phyloP scores from a whole-genome alignment of 176 grass and related monocot species.

The Pontederia paniculata region DNA sequence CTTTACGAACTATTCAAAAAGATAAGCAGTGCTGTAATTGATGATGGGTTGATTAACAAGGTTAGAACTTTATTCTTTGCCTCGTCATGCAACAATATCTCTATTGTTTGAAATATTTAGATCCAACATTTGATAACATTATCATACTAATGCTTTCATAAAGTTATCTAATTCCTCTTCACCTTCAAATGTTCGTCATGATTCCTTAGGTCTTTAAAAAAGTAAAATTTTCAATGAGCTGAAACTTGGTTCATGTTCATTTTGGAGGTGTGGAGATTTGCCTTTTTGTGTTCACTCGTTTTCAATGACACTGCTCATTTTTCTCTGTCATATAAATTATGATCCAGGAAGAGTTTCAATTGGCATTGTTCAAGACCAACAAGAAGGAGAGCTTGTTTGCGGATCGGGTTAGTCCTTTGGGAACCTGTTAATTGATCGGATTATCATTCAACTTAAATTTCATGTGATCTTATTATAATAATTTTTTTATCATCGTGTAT shows the following conservation, averaged over 20 bases:
- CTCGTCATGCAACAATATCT: not conserved
- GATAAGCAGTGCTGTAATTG: slow-evolving; percentile 89
- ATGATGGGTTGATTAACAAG: slow-evolving; percentile 95
- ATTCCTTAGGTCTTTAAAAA: no score
- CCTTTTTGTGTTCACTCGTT: no score
- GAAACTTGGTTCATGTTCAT: no score
- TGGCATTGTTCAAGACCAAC: slow-evolving; percentile 89
- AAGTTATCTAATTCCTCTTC: no score
- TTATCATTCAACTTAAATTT: slow-evolving; percentile 3
- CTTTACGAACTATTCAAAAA: slow-evolving; percentile 96
- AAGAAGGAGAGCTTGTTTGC: slow-evolving; percentile 94
- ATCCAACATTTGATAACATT: not conserved
- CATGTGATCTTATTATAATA: not conserved
- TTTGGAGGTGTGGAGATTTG: no score
- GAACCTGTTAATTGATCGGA: not conserved
- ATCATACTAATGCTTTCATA: no score
- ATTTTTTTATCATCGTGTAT: no score
- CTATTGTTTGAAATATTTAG: not conserved
- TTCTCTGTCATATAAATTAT: slow-evolving; percentile 11
- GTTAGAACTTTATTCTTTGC: slow-evolving; percentile 19
- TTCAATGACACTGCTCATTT: no score
- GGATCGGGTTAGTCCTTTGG: slow-evolving; percentile 53
- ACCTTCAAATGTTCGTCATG: no score
- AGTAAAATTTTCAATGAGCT: no score
- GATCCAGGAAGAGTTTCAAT: slow-evolving; percentile 87